Conservation (phyloP, 2,329 filamentous ascomycete species). For the Purpureocillium lavendulum region DNA sequence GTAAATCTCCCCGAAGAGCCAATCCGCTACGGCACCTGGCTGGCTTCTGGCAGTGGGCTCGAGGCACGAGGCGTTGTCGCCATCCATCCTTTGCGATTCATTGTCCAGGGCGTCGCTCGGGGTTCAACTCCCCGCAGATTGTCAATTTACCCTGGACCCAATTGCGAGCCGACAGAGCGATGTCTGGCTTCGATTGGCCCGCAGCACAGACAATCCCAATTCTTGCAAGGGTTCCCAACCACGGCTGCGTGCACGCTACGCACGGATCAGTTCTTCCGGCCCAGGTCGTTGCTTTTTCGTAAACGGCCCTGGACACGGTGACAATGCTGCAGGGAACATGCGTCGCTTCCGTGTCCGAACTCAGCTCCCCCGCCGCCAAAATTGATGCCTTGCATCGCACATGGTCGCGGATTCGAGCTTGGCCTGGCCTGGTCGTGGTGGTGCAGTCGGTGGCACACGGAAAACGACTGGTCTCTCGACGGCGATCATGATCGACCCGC, state of each 20-base stretch:
- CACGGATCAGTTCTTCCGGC: too few species aligned
- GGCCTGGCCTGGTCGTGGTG: background rate
- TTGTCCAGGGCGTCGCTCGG: background rate
- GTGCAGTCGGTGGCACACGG: too few species aligned
- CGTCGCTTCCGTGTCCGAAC: constrained; percentile 9
- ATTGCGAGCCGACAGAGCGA: constrained; percentile 12
- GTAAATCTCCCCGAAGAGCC: too few species aligned
- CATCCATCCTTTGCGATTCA: too few species aligned
- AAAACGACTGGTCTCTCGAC: too few species aligned
- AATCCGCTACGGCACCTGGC: too few species aligned
- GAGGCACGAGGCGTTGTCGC: too few species aligned
- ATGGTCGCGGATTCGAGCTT: background rate
- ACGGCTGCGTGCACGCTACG: constrained; percentile 1
- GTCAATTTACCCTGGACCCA: constrained; percentile 17
- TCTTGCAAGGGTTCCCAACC: constrained; percentile 13
- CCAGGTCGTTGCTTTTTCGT: too few species aligned
- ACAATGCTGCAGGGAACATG: too few species aligned
- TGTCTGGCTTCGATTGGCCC: constrained; percentile 16
- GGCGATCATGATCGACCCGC: background rate
- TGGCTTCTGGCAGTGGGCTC: too few species aligned
- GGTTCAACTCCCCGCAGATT: background rate
- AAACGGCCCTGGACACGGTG: too few species aligned
- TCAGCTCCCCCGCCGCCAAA: constrained; percentile 1
- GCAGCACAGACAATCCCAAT: constrained; percentile 16
- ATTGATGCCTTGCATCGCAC: constrained; percentile 10